Percentiles rank a stretch among this genome's conserved stretches.
These are phyloP conservation scores for Solanum tarapatanum DNA, from an alignment of 257 asterid species.

Conservation along the genomic window DNA sequence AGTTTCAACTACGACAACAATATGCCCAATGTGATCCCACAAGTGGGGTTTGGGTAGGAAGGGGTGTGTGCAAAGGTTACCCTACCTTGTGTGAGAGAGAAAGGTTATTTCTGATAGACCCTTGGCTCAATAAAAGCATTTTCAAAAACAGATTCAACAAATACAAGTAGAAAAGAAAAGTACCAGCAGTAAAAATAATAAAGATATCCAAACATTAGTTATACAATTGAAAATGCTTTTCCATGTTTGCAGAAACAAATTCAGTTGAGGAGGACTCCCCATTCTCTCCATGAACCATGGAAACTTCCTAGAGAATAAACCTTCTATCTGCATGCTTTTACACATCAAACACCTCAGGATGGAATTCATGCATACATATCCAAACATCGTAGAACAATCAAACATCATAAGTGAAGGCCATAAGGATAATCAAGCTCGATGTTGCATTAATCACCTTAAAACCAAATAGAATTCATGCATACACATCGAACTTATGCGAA, in stretches of 20 bases:
- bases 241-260: not conserved
- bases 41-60: not conserved
- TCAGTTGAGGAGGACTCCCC: not conserved
- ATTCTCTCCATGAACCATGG: not conserved
- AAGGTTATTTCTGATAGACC: not conserved
- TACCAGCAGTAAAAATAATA: not conserved
- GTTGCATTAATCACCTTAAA: conserved; percentile 35
- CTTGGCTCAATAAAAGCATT: not conserved
- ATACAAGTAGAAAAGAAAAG: not conserved
- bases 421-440: not conserved
- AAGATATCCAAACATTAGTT: not conserved
- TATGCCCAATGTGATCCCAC: not conserved
- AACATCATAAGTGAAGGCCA: not conserved
- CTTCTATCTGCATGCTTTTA: not conserved
- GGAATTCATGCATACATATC: not conserved
- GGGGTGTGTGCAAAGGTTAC: not conserved
- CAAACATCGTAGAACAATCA: not conserved
- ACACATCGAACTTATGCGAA: conserved; percentile 40
- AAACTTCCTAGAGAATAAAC: not conserved
- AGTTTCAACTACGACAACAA: not conserved
- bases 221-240: not conserved
- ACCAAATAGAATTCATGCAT: conserved; percentile 75
- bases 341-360: not conserved
- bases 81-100: not conserved
- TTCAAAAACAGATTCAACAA: not conserved